Conservation (phyloP, 2,329 filamentous ascomycete species). For the Colletotrichum sp. region DNA sequence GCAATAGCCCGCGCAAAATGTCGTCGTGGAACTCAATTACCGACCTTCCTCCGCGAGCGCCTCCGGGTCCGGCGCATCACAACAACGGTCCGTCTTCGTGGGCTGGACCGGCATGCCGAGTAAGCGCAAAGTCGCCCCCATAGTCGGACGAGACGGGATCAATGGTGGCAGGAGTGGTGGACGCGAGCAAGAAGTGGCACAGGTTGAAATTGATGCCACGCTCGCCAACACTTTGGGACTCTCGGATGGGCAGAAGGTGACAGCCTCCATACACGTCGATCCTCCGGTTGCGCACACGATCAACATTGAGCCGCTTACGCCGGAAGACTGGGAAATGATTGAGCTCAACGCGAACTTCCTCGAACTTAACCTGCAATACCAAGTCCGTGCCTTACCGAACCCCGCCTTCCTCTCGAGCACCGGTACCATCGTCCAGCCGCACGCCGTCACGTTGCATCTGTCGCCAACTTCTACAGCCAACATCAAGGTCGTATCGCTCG, state of each 20-base stretch:
- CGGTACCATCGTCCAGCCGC: constrained; percentile 59
- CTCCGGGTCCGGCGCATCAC: constrained; percentile 49
- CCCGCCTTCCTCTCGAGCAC: constrained; percentile 66
- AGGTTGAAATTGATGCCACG: constrained; percentile 87
- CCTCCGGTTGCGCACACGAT: constrained; percentile 91
- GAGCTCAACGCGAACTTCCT: constrained; percentile 96
- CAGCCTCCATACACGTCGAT: constrained; percentile 78
- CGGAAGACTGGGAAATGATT: constrained; percentile 98
- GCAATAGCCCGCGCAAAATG: constrained; percentile 85
- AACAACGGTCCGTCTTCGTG: constrained; percentile 77
- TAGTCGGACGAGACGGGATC: constrained; percentile 78
- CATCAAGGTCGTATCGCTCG: constrained; percentile 83
- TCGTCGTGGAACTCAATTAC: constrained; percentile 89
- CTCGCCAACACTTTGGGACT: constrained; percentile 80
- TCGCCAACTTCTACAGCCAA: constrained; percentile 96
- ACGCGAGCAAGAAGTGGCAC: constrained; percentile 76
- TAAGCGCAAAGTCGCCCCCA: constrained; percentile 77
- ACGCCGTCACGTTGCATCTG: constrained; percentile 89
- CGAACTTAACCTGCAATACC: constrained; percentile 89
- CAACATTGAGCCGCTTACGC: constrained; percentile 93
- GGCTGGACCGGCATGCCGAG: constrained; percentile 99
- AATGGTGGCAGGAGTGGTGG: constrained; percentile 60
- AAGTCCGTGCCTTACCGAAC: constrained; percentile 93
- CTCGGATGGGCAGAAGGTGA: constrained; percentile 80
- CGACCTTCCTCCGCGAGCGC: constrained; percentile 53